Evolutionary conservation across 2,329 filamentous ascomycete species (phyloP).

Genomic region (Intubia oerlemansii): DNA sequence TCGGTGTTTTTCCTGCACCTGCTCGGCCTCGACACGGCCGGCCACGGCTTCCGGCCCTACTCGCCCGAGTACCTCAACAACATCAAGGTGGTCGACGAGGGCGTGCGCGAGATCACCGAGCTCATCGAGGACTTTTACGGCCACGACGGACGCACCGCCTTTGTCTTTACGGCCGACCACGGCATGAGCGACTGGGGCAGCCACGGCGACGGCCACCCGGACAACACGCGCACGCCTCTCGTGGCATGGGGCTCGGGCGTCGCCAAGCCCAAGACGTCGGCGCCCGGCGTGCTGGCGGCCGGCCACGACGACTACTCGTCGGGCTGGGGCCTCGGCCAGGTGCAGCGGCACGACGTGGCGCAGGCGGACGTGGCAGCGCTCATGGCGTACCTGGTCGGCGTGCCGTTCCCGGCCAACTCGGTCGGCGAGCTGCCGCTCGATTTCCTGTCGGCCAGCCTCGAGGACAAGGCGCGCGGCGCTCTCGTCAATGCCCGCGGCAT

Average conservation of each 20-base stretch:
- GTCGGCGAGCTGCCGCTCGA: slow-evolving; percentile 80
- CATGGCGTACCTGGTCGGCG: slow-evolving; percentile 79
- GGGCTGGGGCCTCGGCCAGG: slow-evolving; percentile 65
- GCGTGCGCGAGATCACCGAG: slow-evolving; percentile 64
- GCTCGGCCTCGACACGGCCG: slow-evolving; percentile 76
- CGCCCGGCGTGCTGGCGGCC: slow-evolving; percentile 29
- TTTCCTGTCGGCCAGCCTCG: slow-evolving; percentile 49
- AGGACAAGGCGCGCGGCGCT: slow-evolving; percentile 66
- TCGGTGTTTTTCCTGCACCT: slow-evolving; percentile 90
- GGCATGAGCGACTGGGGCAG: slow-evolving; percentile 99
- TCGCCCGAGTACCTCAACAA: slow-evolving; percentile 91
- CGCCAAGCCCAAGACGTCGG: slow-evolving; percentile 43
- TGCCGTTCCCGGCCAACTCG: slow-evolving; percentile 88
- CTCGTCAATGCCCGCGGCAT: slow-evolving; percentile 72
- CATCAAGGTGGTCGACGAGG: slow-evolving; percentile 81
- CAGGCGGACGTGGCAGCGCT: slow-evolving; percentile 89
- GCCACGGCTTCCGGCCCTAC: slow-evolving; percentile 72
- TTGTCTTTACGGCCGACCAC: slow-evolving; percentile 92
- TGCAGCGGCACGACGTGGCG: slow-evolving; percentile 74
- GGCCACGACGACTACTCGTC: slow-evolving; percentile 85
- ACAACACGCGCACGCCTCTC: slow-evolving; percentile 87
- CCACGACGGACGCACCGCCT: slow-evolving; percentile 61
- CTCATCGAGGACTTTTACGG: slow-evolving; percentile 71
- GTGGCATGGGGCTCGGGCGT: slow-evolving; percentile 89
- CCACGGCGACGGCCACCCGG: slow-evolving; percentile 90